Conservation (phyloP, 2,329 filamentous ascomycete species). For the Aspergillus terreus region DNA sequence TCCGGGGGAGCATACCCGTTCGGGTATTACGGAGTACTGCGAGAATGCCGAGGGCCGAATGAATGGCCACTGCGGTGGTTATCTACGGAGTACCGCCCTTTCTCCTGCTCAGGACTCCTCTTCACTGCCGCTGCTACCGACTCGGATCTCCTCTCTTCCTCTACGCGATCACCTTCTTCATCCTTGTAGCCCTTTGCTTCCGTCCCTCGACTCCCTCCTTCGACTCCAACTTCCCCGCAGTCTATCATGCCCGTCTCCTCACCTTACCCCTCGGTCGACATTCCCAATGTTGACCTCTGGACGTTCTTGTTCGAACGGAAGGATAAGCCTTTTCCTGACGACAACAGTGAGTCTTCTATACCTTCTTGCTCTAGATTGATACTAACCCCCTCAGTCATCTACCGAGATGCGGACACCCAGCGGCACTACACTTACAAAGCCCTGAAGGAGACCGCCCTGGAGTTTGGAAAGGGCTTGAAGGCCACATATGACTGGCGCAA, state of each 20-base stretch:
- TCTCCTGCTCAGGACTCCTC: neutral
- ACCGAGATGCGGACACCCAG: constrained; percentile 69
- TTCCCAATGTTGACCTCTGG: constrained; percentile 77
- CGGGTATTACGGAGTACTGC: neutral
- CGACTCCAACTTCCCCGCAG: constrained; percentile 15
- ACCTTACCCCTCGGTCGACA: constrained; percentile 59
- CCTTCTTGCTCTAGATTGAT: too few relatives aligned
- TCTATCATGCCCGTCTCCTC: constrained; percentile 67
- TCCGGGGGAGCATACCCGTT: neutral
- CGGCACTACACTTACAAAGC: constrained; percentile 68
- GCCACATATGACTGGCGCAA: constrained; percentile 73
- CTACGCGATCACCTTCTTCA: neutral
- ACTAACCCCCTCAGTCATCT: constrained; percentile 59
- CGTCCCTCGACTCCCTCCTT: neutral
- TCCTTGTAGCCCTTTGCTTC: neutral
- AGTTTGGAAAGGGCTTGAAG: constrained; percentile 78
- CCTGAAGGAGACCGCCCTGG: constrained; percentile 60
- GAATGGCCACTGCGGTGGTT: neutral
- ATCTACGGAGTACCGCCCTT: neutral
- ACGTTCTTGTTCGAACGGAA: constrained; percentile 69
- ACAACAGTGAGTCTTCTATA: constrained; percentile 58
- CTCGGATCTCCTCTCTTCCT: neutral
- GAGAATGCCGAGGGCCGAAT: constrained; percentile 7
- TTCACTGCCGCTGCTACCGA: neutral
- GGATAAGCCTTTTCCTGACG: constrained; percentile 62